Evolutionary conservation across 2,329 filamentous ascomycete species (phyloP), one percentile per base, ranked within the genome.

Genomic region (Lachnum nothofagi): DNA sequence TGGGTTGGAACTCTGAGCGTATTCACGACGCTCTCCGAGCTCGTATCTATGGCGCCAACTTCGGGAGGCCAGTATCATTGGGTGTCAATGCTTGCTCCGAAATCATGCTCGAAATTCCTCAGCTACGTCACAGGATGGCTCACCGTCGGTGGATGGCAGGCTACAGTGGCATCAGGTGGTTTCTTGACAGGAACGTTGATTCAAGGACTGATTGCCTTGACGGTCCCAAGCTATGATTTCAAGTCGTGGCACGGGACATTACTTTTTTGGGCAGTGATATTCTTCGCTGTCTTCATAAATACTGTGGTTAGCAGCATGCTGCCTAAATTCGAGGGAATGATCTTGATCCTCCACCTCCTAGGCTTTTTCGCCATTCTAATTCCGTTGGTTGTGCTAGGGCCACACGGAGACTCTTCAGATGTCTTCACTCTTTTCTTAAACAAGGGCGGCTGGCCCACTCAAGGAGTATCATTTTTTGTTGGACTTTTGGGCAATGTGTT

Each of bases 241-340:
- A 37, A 69, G 22, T 51, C 56, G 17, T 72, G 68, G 68, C 69
- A 72, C 29, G 68, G 67, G 20, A 70, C 68, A 0, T 59, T 72
- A 4, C 44, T 72, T 17, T 19, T 19, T 12, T 43, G 19, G n/a
- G 25, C 24, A 12, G 41, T 43, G 6, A 17, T 43, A 19, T 16
- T 22, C n/a, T 43, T 43, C 17, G 24, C 24, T 9, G 25, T 43
- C 8, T 34, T 40, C 20, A 14, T 31, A 9, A 47, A 20, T 7
- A 34, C 38, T 14, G 22, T 35, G 4, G 9, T 41, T 12, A 37
- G 44, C 4, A 34, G 16, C 7, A 9, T 8, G 7, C 22, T 48
- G 22, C 38, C 45, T 19, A 48, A 48, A 22, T 8, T 48, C 5
- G 45, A 48, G 19, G 31, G 5, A 5, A 8, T 10, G 6, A 25